Evolutionary conservation across 192 early-diverging fungal species (phyloP).

Genomic region (Physocladia obscura): DNA sequence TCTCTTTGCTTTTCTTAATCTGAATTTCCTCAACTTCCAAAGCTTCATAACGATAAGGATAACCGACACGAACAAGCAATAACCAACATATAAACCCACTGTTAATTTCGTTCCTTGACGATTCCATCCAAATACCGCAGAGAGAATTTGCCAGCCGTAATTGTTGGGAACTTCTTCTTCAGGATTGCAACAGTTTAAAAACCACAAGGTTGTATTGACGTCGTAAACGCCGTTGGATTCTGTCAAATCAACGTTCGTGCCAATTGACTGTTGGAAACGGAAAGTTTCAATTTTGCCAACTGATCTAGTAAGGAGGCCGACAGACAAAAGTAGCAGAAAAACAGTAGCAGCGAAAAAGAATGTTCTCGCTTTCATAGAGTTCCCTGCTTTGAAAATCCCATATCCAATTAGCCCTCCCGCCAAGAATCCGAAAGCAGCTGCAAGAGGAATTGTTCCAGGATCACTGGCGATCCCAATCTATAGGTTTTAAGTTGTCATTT

Average conservation of each 20-base stretch:
- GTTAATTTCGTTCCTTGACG: constrained; percentile 71
- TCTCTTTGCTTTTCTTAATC: background rate
- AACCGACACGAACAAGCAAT: constrained; percentile 65
- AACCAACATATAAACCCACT: constrained; percentile 73
- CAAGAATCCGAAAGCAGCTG: constrained; percentile 69
- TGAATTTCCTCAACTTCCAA: background rate
- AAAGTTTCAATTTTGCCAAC: constrained; percentile 69
- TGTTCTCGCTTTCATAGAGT: constrained; percentile 64
- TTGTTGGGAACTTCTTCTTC: constrained; percentile 29
- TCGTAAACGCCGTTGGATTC: constrained; percentile 6
- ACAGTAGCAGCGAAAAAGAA: constrained; percentile 75
- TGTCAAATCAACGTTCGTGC: background rate
- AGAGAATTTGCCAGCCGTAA: constrained; percentile 69
- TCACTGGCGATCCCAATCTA: constrained; percentile 47
- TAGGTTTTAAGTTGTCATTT: constrained; percentile 40
- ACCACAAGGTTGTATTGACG: constrained; percentile 61
- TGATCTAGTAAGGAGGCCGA: constrained; percentile 70
- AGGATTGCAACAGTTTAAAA: constrained; percentile 60
- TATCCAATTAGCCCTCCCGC: constrained; percentile 70
- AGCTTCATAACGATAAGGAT: constrained; percentile 50
- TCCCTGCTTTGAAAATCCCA: constrained; percentile 71
- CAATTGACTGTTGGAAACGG: constrained; percentile 30
- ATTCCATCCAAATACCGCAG: constrained; percentile 76
- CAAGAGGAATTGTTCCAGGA: constrained; percentile 75
- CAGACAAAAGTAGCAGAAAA: constrained; percentile 73